Percentiles rank a stretch among this genome's conserved stretches.
phyloP scores from a whole-genome alignment of 139 green algal genomes.

The Penium margaritaceum region DNA sequence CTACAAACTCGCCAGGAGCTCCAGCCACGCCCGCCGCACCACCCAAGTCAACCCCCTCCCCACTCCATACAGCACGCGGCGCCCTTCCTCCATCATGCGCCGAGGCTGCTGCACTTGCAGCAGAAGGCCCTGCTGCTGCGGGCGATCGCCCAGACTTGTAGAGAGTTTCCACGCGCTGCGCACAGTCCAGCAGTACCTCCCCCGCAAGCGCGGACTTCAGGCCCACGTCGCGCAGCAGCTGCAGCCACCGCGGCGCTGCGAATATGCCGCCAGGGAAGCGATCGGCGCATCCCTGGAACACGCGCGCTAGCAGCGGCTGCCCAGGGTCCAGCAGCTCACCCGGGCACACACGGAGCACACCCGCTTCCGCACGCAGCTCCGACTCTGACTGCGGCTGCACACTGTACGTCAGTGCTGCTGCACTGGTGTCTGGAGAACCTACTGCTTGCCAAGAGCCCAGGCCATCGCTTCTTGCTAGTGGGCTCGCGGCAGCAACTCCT shows the following conservation, averaged over 20 bases:
- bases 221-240: constrained; percentile 35
- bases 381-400: too few species aligned
- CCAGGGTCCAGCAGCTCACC: constrained; percentile 60
- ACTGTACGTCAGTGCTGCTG: constrained; percentile 1
- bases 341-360: too few species aligned
- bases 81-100: too few species aligned
- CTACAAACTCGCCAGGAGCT: neutral
- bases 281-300: constrained; percentile 46
- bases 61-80: too few species aligned
- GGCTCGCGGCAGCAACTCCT: neutral
- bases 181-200: constrained; percentile 27
- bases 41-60: too few species aligned
- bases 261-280: constrained; percentile 56
- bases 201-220: constrained; percentile 25
- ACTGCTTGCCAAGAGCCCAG: neutral
- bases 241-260: constrained; percentile 20
- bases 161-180: constrained; percentile 15
- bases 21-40: too few species aligned
- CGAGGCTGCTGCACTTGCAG: constrained; percentile 2
- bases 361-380: too few species aligned
- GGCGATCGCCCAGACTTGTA: too few species aligned
- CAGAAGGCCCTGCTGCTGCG: neutral
- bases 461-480: too few species aligned
- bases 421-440: too few species aligned
- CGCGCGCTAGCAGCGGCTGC: constrained; percentile 48